Evolutionary conservation across 2,329 filamentous ascomycete species (phyloP).

Genomic region (Aspergillus awamori): DNA sequence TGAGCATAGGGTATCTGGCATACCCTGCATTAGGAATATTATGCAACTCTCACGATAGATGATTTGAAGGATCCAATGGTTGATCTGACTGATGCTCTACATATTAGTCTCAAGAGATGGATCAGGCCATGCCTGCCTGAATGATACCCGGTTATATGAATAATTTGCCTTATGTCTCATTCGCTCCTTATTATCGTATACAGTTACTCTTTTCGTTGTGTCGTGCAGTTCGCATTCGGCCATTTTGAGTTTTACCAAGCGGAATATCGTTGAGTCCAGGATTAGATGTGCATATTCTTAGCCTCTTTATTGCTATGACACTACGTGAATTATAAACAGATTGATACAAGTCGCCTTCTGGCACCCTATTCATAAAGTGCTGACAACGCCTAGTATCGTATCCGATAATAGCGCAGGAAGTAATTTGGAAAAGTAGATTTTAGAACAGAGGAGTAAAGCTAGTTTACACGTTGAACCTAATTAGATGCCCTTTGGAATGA

Average conservation of each 20-base stretch:
- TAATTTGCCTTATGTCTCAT: background rate
- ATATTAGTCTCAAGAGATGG: slow-evolving; percentile 15
- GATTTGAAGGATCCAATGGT: background rate
- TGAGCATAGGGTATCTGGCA: background rate
- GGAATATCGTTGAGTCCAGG: background rate
- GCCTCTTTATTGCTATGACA: background rate
- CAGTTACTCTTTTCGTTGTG: background rate
- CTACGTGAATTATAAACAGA: background rate
- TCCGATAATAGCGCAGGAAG: no score
- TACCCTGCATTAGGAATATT: background rate
- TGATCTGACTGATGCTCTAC: background rate
- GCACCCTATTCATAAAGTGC: background rate
- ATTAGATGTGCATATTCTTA: background rate
- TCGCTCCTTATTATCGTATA: background rate
- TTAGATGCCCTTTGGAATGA: no score
- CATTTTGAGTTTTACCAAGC: background rate
- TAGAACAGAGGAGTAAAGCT: no score
- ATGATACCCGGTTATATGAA: slow-evolving; percentile 26
- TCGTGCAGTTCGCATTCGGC: background rate
- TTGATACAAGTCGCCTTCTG: background rate
- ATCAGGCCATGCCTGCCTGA: slow-evolving; percentile 10
- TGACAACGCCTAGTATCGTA: background rate
- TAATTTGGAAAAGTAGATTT: no score
- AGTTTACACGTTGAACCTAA: no score
- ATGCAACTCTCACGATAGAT: slow-evolving; percentile 4